These are phyloP conservation scores for Suhomyces sp. DNA, from an alignment of 805 yeast species.

Conservation along the genomic window DNA sequence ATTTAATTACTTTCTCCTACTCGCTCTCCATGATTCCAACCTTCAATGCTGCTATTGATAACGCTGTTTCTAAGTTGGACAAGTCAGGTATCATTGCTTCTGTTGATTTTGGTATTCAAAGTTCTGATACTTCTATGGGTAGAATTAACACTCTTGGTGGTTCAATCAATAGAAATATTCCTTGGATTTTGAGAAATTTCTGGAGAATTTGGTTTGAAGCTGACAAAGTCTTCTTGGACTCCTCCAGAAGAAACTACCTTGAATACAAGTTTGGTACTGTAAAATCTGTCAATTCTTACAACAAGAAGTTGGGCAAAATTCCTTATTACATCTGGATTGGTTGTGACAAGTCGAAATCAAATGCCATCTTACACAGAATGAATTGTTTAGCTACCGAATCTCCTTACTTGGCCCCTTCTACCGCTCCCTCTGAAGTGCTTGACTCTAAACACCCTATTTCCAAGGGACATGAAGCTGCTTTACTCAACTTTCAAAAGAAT, in stretches of 20 bases:
- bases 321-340: constrained; percentile 88
- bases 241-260: constrained; percentile 77
- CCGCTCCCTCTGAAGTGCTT: constrained; percentile 24
- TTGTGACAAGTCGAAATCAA: constrained; percentile 40
- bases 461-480: constrained; percentile 79
- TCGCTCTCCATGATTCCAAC: constrained; percentile 85
- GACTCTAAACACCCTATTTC: constrained; percentile 46
- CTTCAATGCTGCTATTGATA: constrained; percentile 75
- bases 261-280: constrained; percentile 82
- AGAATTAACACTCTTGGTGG: constrained; percentile 78
- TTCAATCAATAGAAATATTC: constrained; percentile 63
- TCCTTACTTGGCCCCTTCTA: constrained; percentile 70
- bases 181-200: constrained; percentile 76
- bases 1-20: constrained; percentile 74
- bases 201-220: constrained; percentile 90
- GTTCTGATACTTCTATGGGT: constrained; percentile 61
- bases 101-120: constrained; percentile 81
- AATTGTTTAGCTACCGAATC: constrained; percentile 79
- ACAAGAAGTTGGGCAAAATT: constrained; percentile 64
- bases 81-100: constrained; percentile 64
- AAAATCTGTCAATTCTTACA: constrained; percentile 68
- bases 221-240: constrained; percentile 75
- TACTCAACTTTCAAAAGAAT: constrained; percentile 57
- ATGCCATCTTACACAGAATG: constrained; percentile 55
- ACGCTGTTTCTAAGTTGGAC: constrained; percentile 52